Evolutionary conservation across 2,329 filamentous ascomycete genomes (phyloP), one percentile per base, ranked within the genome.

Genomic region (Chrysoporthe cubensis): DNA sequence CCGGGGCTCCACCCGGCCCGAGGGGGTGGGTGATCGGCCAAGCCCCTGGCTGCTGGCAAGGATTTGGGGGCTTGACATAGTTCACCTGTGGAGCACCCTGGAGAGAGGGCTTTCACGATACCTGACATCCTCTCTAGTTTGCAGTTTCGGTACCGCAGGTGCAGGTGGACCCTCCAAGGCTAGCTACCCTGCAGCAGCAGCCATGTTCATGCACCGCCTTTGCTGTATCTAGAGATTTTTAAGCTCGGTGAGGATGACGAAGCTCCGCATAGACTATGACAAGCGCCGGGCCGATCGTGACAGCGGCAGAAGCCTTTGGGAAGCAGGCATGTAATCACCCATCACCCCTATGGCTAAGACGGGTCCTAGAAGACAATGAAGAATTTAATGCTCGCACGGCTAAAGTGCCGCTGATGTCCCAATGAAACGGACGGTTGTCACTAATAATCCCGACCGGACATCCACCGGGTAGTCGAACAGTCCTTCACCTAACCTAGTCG

Each of bases 11-110:
- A 60, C 57, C 57, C 57, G 57, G 37, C 40, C 57, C 57, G 57
- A 60, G 57, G n/a, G 16, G n/a, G n/a, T 26, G 57, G 57, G 14
- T 16, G 57, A 60, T 60, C 57, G 57, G n/a, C 57, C 32, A 40
- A 44, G 18, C 9, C 40, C 57, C 57, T 26, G 40, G 37, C 57
- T 42, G 37, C 40, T 40, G 54, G 57, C 54, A 57, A 57, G 54
- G 54, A 57, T 37, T 14, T 9, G 6, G 54, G 54, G 32, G 54
- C 54, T 37, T 40, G 54, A n/a, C 40, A 21, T 57, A n/a, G 16
- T n/a, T 57, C 16, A 57, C 32, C 8, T 40, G 32, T 40, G 32
- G 54, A 57, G 54, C 52, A 37, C 32, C 54, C 52, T 37, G 48
- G 48, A 18, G 34, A 57, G 18, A n/a, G 32, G 52, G 26, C 26